These are phyloP conservation scores for Ustilago nuda DNA, from an alignment of 1,284 basidiomycete genomes.

Conservation along the genomic window DNA sequence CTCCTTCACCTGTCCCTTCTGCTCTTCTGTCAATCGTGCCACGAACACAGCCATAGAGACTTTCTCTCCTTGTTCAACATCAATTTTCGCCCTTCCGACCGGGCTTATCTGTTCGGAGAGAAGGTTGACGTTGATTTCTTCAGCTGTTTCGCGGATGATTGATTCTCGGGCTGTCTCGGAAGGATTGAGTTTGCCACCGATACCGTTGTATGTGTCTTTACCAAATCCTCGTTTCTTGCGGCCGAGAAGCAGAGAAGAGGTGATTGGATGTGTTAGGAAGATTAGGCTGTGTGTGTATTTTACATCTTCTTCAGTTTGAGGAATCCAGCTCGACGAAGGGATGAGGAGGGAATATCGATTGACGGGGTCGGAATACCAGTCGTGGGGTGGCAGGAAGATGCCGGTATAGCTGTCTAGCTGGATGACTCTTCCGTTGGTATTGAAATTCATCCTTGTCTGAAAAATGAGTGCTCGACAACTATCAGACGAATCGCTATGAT, in stretches of 20 bases:
- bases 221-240: conserved; percentile 27
- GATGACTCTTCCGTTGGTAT: neutral
- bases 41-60: conserved; percentile 18
- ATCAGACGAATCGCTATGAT: too few species aligned
- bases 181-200: conserved; percentile 27
- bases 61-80: conserved; percentile 16
- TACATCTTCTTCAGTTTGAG: neutral
- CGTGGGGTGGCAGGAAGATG: neutral
- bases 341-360: neutral
- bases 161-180: conserved; percentile 7
- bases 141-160: conserved; percentile 21
- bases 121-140: conserved; percentile 13
- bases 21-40: neutral
- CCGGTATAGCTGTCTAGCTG: neutral
- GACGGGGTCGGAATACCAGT: neutral
- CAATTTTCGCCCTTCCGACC: conserved; percentile 6
- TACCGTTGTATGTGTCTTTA: conserved; percentile 12
- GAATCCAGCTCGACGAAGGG: neutral
- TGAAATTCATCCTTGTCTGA: neutral
- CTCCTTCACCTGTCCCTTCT: neutral
- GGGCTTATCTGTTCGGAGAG: neutral
- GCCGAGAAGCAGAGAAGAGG: conserved; percentile 8
- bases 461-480: too few species aligned
- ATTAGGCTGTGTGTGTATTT: conserved; percentile 33
- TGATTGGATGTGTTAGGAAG: conserved; percentile 1